phyloP scores from a whole-genome alignment of 1,284 basidiomycete species.

The Rhodotorula sp. region DNA sequence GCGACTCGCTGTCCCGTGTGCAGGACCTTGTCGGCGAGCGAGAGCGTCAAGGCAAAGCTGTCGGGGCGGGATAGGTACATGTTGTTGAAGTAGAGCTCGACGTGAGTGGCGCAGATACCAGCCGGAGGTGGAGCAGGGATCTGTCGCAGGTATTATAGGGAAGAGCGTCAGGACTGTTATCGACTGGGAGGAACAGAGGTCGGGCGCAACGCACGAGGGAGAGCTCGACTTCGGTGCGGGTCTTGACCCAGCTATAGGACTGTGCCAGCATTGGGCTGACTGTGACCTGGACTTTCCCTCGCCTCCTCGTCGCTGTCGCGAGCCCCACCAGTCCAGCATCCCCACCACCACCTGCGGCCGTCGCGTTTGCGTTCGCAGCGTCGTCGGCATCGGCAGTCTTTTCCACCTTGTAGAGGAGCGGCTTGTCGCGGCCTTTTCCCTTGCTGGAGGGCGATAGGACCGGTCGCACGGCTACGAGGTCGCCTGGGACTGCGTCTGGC shows the following conservation, averaged over 20 bases:
- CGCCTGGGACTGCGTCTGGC: slow-evolving; percentile 16
- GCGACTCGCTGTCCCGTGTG: slow-evolving; percentile 63
- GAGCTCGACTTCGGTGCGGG: slow-evolving; percentile 23
- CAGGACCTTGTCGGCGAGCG: slow-evolving; percentile 57
- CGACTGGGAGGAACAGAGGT: neutral
- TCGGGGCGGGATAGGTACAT: slow-evolving; percentile 69
- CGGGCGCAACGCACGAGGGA: slow-evolving; percentile 9
- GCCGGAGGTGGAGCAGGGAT: slow-evolving; percentile 29
- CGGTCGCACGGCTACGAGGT: slow-evolving; percentile 34
- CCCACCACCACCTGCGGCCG: neutral
- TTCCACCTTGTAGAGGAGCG: slow-evolving; percentile 34
- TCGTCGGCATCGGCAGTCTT: neutral
- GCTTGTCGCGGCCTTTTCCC: slow-evolving; percentile 28
- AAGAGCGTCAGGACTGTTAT: neutral
- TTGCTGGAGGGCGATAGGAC: slow-evolving; percentile 13
- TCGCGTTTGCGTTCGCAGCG: neutral
- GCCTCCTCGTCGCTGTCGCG: slow-evolving; percentile 8
- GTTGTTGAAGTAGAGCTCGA: slow-evolving; percentile 86
- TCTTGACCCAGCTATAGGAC: slow-evolving; percentile 34
- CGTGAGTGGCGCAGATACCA: slow-evolving; percentile 61
- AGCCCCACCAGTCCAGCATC: neutral
- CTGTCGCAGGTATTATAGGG: no score
- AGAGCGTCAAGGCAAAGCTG: slow-evolving; percentile 82
- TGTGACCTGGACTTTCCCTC: slow-evolving; percentile 22
- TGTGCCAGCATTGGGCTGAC: slow-evolving; percentile 25